Conservation (phyloP, 2,329 filamentous ascomycete species). For the Pestalotiopsis sp. region DNA sequence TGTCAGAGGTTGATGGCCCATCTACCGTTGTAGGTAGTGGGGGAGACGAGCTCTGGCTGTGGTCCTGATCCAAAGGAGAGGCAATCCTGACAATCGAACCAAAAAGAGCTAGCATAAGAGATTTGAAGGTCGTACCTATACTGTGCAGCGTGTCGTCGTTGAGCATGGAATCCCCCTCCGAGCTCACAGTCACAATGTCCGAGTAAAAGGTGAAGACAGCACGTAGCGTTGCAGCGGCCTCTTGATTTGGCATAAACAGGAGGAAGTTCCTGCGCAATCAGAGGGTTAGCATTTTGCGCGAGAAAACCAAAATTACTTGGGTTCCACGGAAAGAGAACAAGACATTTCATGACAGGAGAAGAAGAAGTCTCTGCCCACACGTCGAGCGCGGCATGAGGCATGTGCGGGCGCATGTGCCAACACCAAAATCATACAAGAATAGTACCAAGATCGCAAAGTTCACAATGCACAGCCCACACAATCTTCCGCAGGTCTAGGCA, state of each 20-base stretch:
- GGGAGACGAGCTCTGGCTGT: constrained; percentile 26
- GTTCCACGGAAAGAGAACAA: neutral
- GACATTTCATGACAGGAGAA: neutral
- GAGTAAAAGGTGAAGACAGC: constrained; percentile 91
- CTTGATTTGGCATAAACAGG: constrained; percentile 75
- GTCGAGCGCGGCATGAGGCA: neutral
- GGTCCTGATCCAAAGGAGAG: constrained; percentile 45
- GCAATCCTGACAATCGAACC: constrained; percentile 74
- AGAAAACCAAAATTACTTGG: neutral
- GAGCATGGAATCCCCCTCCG: constrained; percentile 92
- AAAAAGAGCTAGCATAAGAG: constrained; percentile 74
- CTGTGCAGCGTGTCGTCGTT: constrained; percentile 90
- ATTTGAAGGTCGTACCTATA: constrained; percentile 80
- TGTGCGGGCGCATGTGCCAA: neutral
- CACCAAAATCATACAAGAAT: neutral
- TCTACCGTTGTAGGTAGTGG: constrained; percentile 18
- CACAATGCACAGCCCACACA: neutral
- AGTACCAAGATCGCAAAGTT: neutral
- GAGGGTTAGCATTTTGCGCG: neutral
- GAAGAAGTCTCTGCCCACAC: neutral
- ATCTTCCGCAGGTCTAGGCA: neutral
- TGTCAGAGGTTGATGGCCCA: neutral
- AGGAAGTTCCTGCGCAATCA: constrained; percentile 74
- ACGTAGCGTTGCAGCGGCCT: constrained; percentile 71
- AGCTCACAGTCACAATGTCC: constrained; percentile 83